Percentiles rank a stretch among this genome's conserved stretches.
Evolutionary conservation across 352 stramenopile genomes (phyloP).

Genomic region (Pythium insidiosum): DNA sequence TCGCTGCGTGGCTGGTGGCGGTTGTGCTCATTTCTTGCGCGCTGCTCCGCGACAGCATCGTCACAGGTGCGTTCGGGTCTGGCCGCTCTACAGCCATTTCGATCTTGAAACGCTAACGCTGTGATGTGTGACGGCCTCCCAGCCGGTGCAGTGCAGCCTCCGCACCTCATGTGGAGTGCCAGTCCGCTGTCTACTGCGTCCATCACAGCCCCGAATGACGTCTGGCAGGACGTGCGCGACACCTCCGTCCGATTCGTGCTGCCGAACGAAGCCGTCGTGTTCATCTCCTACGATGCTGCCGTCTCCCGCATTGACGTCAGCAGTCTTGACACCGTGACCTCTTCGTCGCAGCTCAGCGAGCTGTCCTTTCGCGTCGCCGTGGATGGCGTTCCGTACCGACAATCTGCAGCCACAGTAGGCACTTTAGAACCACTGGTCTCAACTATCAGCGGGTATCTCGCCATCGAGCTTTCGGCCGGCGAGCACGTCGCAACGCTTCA

Average conservation of each 20-base stretch:
- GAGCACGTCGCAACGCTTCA: constrained; percentile 47
- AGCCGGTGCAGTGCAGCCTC: no score
- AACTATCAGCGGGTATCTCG: constrained; percentile 47
- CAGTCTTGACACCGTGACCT: constrained; percentile 2
- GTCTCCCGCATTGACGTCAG: constrained; percentile 41
- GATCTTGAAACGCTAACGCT: no score
- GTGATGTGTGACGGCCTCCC: no score
- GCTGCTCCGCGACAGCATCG: no score
- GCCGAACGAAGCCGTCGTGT: constrained; percentile 41
- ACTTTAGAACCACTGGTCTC: constrained; percentile 46
- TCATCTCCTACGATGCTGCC: constrained; percentile 65
- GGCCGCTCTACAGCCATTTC: no score
- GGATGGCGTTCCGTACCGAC: constrained; percentile 43
- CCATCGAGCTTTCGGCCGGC: constrained; percentile 40
- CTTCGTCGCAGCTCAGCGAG: constrained; percentile 27
- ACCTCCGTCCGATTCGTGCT: constrained; percentile 43
- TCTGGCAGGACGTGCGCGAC: constrained; percentile 50
- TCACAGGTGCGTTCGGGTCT: no score
- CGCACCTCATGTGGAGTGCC: constrained; percentile 58
- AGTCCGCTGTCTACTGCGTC: constrained; percentile 34
- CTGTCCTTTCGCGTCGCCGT: constrained; percentile 55
- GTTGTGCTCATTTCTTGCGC: no score
- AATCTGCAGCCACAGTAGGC: constrained; percentile 56
- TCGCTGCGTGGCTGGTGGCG: no score
- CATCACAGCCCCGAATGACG: constrained; percentile 15